A percentile compares a stretch with the other conserved stretches of the same genome.
Evolutionary conservation across 2,329 filamentous ascomycete genomes (phyloP).

Genomic region (Epichloe typhina): DNA sequence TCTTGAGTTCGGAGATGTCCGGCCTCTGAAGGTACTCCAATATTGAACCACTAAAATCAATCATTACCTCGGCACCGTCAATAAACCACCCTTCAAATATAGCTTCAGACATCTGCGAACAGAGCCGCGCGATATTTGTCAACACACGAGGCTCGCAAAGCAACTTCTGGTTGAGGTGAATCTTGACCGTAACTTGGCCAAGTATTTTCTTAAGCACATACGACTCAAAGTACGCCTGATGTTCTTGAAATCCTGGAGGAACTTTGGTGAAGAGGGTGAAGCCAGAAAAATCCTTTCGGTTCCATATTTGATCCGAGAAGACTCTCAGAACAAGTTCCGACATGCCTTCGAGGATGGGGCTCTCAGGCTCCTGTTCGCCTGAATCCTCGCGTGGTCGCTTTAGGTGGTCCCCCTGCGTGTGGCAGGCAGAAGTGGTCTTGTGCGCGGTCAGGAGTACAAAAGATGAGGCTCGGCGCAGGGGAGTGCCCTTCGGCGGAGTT

Average conservation of each 20-base stretch:
- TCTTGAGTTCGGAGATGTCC: conserved; percentile 69
- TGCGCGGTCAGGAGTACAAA: conserved; percentile 78
- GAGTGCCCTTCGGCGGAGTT: conserved; percentile 39
- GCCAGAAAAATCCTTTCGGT: conserved; percentile 80
- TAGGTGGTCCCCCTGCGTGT: conserved; percentile 22
- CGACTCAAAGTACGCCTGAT: conserved; percentile 90
- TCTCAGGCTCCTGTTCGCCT: conserved; percentile 39
- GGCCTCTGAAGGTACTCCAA: conserved; percentile 82
- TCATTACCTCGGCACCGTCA: conserved; percentile 66
- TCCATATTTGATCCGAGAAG: conserved; percentile 75
- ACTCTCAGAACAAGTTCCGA: conserved; percentile 66
- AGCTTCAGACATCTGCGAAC: conserved; percentile 70
- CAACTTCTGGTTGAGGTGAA: conserved; percentile 58
- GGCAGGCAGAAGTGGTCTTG: conserved; percentile 42
- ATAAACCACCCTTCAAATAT: conserved; percentile 96
- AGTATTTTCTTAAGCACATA: conserved; percentile 70
- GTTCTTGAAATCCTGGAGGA: conserved; percentile 84
- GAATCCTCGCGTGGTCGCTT: conserved; percentile 8
- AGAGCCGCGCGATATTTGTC: conserved; percentile 74
- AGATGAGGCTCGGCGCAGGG: conserved; percentile 70
- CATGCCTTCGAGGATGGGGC: conserved; percentile 61
- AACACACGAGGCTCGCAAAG: conserved; percentile 72
- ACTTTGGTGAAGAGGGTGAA: conserved; percentile 77
- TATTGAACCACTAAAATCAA: conserved; percentile 76
- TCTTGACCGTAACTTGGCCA: conserved; percentile 51